Evolutionary conservation across 768 basidiomycete species (phyloP), one percentile per base, ranked within the genome.

Genomic region (Rhodotorula graminis): DNA sequence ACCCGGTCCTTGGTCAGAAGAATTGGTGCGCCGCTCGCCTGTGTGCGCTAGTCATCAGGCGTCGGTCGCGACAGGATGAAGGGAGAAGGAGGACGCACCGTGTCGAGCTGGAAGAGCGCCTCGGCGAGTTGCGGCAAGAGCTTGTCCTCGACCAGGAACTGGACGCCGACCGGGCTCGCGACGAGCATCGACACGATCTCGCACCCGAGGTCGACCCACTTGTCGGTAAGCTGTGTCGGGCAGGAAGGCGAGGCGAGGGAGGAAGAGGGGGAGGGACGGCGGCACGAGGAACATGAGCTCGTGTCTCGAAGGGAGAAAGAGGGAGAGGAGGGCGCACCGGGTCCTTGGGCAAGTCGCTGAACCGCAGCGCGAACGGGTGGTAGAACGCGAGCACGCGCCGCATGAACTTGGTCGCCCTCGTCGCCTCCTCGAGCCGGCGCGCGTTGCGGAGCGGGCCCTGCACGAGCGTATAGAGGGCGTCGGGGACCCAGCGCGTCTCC

Each of bases 381-480:
- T 90, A 97, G 83, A 98, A 98, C 0, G 88, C 85, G 84, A 95
- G 88, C n/a, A 99, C 82, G 47, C 92, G 85, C n/a, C 90, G 86
- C 67, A 95, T 88, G 76, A 94, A 95, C 75, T 91, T 88, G 21
- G 90, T 89, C 23, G 89, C 92, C 79, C 89, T 90, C 79, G 95
- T 91, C 6, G 92, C 92, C 81, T 99, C 96, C 79, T 99, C 95
- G 80, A 98, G 85, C 50, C 96, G 85, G 79, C 91, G 91, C 3
- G 92, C 88, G 77, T 93, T 95, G 60, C 93, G 84, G 67, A 99
- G 82, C 4, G 95, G 93, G 0, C 96, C 96, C 77, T 98, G 93
- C 42, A 97, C 85, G 16, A 97, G 83, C 53, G 94, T 93, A 76
- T 90, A 87, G 65, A 98, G 83, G 29, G 88, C 86, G 19, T 97